Conservation (phyloP, 805 yeast genomes). For the Yarrowia sp. region DNA sequence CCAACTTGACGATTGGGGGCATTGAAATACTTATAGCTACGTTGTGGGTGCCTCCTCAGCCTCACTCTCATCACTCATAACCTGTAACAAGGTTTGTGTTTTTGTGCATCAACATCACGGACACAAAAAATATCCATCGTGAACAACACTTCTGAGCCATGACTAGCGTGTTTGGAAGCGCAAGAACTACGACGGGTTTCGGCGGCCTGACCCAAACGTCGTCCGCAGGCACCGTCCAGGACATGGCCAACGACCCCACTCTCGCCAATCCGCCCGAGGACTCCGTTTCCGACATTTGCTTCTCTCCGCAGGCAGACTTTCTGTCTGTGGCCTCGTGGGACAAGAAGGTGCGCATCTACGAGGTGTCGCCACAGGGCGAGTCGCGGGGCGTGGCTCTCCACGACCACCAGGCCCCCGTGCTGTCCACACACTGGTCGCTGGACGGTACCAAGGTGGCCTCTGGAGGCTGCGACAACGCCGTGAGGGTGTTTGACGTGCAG, state of each 20-base stretch:
- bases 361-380: conserved; percentile 68
- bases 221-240: conserved; percentile 12
- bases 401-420: conserved; percentile 86
- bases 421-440: conserved; percentile 73
- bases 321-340: conserved; percentile 92
- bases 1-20: no score
- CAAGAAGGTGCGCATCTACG: conserved; percentile 88
- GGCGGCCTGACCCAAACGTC: conserved; percentile 27
- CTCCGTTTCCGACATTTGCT: conserved; percentile 76
- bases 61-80: neutral
- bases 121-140: neutral
- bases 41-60: no score
- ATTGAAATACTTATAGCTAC: no score
- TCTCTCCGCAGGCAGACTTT: conserved; percentile 82
- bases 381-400: conserved; percentile 85
- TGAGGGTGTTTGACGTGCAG: conserved; percentile 75
- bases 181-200: conserved; percentile 31
- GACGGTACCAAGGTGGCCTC: conserved; percentile 87
- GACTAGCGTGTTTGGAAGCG: conserved; percentile 18
- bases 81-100: conserved; percentile 1
- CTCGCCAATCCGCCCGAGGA: conserved; percentile 86
- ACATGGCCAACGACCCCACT: conserved; percentile 30
- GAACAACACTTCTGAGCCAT: neutral
- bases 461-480: conserved; percentile 90
- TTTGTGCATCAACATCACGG: neutral